Evolutionary conservation across 768 basidiomycete species (phyloP).

Genomic region (Mycena vitilis): DNA sequence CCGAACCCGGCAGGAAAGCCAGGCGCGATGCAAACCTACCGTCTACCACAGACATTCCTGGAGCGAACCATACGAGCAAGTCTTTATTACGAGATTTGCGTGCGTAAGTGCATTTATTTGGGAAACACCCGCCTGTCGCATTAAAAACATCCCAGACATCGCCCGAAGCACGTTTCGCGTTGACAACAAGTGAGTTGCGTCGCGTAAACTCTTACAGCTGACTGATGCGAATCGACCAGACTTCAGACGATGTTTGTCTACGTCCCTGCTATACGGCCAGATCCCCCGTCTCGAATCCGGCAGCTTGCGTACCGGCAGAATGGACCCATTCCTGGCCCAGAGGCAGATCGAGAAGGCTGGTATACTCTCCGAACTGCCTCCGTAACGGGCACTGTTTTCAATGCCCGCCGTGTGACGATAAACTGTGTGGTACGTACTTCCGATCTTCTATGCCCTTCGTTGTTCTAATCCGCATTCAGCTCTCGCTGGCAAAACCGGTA

Average conservation of each 20-base stretch:
- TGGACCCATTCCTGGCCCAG: constrained; percentile 32
- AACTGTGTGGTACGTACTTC: constrained; percentile 43
- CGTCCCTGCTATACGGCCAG: constrained; percentile 36
- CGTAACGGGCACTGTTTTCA: constrained; percentile 39
- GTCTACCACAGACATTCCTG: constrained; percentile 50
- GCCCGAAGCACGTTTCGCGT: constrained; percentile 51
- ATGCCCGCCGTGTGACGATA: constrained; percentile 40
- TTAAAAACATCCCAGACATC: constrained; percentile 30
- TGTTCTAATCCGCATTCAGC: constrained; percentile 31
- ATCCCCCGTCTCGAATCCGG: constrained; percentile 35
- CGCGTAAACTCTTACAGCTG: background rate
- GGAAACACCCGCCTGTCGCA: too few relatives aligned
- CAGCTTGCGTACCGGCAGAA: constrained; percentile 37
- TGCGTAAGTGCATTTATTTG: constrained; percentile 33
- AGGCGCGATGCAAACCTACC: constrained; percentile 27
- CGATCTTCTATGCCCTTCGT: background rate
- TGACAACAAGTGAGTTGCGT: constrained; percentile 50
- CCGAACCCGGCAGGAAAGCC: constrained; percentile 23
- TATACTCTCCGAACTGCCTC: constrained; percentile 37
- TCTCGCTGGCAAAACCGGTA: constrained; percentile 53
- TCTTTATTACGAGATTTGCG: constrained; percentile 51
- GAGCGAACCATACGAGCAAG: constrained; percentile 47
- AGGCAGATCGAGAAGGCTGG: constrained; percentile 48
- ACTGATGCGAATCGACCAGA: constrained; percentile 8
- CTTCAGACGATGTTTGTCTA: constrained; percentile 32